Conservation (phyloP, 1,284 basidiomycete genomes). For the Inonotus hispidus region DNA sequence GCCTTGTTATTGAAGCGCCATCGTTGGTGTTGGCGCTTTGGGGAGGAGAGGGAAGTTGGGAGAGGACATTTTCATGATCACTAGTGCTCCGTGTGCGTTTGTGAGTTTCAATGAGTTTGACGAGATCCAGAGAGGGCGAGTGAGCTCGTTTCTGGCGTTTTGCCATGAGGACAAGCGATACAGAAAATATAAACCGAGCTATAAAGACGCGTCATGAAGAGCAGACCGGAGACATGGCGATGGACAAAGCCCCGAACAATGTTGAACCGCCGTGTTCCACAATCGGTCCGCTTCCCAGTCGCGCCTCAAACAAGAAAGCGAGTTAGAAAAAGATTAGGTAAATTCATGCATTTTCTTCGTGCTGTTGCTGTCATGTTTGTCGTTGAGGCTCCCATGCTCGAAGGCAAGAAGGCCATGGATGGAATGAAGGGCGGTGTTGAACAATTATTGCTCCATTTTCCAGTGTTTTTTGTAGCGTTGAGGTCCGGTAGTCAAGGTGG, state of each 20-base stretch:
- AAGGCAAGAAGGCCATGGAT: not conserved
- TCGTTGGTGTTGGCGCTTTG: not conserved
- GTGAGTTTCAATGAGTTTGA: not conserved
- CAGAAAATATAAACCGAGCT: not conserved
- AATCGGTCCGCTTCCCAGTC: too few species aligned
- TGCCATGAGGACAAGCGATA: not conserved
- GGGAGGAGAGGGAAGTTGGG: not conserved
- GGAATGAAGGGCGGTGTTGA: not conserved
- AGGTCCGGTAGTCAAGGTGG: not conserved
- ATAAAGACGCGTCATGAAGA: not conserved
- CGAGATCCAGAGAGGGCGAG: not conserved
- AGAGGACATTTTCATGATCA: not conserved
- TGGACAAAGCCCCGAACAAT: not conserved
- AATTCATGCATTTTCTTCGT: not conserved
- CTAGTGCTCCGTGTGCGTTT: not conserved
- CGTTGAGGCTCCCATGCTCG: not conserved
- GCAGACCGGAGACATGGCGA: not conserved
- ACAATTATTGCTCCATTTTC: not conserved
- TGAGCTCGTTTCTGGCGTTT: conserved; percentile 8
- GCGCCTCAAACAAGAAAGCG: too few species aligned
- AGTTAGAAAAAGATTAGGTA: not conserved
- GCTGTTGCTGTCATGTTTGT: not conserved
- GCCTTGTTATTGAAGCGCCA: not conserved
- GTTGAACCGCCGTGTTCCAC: not conserved
- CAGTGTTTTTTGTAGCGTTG: not conserved